Conservation (phyloP, 805 yeast genomes). For the Wickerhamomyces bisporus region DNA sequence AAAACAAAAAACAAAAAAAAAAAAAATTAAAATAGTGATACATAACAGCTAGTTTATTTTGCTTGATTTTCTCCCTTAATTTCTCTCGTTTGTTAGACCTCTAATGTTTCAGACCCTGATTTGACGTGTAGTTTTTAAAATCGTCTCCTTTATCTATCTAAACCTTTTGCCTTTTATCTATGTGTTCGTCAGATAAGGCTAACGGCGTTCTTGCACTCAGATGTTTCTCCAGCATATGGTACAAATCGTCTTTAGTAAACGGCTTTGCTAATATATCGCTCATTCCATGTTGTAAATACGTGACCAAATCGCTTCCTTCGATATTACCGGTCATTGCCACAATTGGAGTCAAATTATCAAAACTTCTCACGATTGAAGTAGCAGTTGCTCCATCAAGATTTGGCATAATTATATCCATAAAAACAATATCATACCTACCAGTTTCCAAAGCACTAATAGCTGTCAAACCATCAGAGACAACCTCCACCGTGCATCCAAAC, state of each 20-base stretch:
- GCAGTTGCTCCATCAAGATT: slow-evolving; percentile 87
- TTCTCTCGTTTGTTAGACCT: too few relatives aligned
- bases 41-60: too few relatives aligned
- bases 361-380: slow-evolving; percentile 79
- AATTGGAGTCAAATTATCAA: slow-evolving; percentile 82
- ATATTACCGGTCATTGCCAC: slow-evolving; percentile 93
- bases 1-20: neutral
- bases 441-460: slow-evolving; percentile 76
- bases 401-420: slow-evolving; percentile 90
- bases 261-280: slow-evolving; percentile 92
- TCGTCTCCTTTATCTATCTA: slow-evolving; percentile 5
- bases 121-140: neutral
- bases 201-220: slow-evolving; percentile 44
- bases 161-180: slow-evolving; percentile 24
- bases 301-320: slow-evolving; percentile 73
- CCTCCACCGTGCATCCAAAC: slow-evolving; percentile 89
- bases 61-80: too few relatives aligned
- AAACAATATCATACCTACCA: slow-evolving; percentile 65
- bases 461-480: slow-evolving; percentile 86
- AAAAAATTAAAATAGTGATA: too few relatives aligned
- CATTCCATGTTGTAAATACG: slow-evolving; percentile 83
- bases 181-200: slow-evolving; percentile 17
- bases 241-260: slow-evolving; percentile 81
- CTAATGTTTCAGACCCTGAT: too few relatives aligned
- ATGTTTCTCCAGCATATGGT: slow-evolving; percentile 71